These are phyloP conservation scores for Venustampulla echinocandica DNA, from an alignment of 495 filamentous ascomycete species.

Conservation along the genomic window DNA sequence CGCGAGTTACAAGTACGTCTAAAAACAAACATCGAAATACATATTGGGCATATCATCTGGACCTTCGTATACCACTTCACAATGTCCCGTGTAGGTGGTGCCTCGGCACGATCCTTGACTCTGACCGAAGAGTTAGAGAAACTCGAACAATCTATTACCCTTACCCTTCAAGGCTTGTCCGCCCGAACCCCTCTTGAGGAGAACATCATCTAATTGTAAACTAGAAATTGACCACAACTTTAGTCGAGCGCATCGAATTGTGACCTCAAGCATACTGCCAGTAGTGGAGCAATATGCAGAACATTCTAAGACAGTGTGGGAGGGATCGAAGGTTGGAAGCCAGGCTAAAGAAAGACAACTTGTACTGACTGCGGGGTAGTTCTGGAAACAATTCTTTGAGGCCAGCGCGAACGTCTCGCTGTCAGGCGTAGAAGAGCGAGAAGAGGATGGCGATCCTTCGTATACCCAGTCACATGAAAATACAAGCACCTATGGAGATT, in stretches of 20 bases:
- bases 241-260: slow-evolving; percentile 90
- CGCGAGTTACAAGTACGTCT: too few relatives aligned
- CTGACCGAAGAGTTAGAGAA: slow-evolving; percentile 94
- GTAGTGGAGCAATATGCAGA: slow-evolving; percentile 95
- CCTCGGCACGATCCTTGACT: slow-evolving; percentile 57
- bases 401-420: slow-evolving; percentile 93
- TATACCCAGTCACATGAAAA: slow-evolving; percentile 28
- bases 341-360: background rate
- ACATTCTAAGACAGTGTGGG: slow-evolving; percentile 90
- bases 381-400: slow-evolving; percentile 99
- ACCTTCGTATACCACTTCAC: too few relatives aligned
- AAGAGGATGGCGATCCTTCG: slow-evolving; percentile 35
- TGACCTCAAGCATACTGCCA: slow-evolving; percentile 86
- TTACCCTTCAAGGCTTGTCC: slow-evolving; percentile 78
- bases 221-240: slow-evolving; percentile 98
- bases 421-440: slow-evolving; percentile 83
- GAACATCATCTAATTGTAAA: slow-evolving; percentile 12
- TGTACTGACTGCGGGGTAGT: slow-evolving; percentile 41
- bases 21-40: too few relatives aligned
- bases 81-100: slow-evolving; percentile 23
- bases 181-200: too few relatives aligned
- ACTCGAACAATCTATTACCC: slow-evolving; percentile 90
- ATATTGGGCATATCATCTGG: too few relatives aligned
- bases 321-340: slow-evolving; percentile 72
- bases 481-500: slow-evolving; percentile 28